These are phyloP conservation scores for Clonostachys solani DNA, from an alignment of 2,329 filamentous ascomycete genomes.

Conservation along the genomic window DNA sequence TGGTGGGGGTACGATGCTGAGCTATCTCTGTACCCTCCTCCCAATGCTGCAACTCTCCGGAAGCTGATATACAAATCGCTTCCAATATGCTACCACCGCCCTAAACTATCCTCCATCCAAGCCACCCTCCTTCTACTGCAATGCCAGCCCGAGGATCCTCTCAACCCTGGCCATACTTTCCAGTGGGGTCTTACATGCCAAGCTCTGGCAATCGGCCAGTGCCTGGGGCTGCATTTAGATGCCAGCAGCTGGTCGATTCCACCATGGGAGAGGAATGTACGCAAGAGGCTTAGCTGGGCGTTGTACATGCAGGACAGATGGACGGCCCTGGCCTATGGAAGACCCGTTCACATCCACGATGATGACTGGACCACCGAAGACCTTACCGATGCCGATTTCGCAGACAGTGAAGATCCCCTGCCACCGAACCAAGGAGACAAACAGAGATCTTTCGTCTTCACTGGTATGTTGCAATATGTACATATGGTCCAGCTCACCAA, in stretches of 20 bases:
- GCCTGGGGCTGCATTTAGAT: constrained; percentile 46
- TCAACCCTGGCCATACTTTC: constrained; percentile 25
- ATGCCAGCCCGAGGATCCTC: constrained; percentile 19
- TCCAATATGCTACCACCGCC: constrained; percentile 25
- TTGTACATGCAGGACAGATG: constrained; percentile 55
- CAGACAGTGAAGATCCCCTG: background rate
- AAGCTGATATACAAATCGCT: constrained; percentile 24
- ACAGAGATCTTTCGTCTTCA: constrained; percentile 23
- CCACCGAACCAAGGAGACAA: constrained; percentile 9
- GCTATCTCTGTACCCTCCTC: constrained; percentile 30
- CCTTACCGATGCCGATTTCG: constrained; percentile 10
- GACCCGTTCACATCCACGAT: constrained; percentile 40
- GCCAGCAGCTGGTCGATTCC: constrained; percentile 48
- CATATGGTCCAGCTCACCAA: constrained; percentile 40
- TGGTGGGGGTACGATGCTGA: constrained; percentile 44
- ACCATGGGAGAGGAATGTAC: constrained; percentile 45
- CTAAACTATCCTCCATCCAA: constrained; percentile 35
- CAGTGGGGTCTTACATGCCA: constrained; percentile 29
- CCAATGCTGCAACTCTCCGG: constrained; percentile 22
- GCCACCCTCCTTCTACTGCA: constrained; percentile 37
- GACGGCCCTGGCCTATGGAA: constrained; percentile 29
- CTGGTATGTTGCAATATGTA: constrained; percentile 33
- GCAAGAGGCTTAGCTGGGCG: constrained; percentile 51
- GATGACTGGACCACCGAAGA: constrained; percentile 43
- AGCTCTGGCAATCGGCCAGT: constrained; percentile 38